phyloP scores from a whole-genome alignment of 2,329 filamentous ascomycete species.

The Dactylellina sp. region DNA sequence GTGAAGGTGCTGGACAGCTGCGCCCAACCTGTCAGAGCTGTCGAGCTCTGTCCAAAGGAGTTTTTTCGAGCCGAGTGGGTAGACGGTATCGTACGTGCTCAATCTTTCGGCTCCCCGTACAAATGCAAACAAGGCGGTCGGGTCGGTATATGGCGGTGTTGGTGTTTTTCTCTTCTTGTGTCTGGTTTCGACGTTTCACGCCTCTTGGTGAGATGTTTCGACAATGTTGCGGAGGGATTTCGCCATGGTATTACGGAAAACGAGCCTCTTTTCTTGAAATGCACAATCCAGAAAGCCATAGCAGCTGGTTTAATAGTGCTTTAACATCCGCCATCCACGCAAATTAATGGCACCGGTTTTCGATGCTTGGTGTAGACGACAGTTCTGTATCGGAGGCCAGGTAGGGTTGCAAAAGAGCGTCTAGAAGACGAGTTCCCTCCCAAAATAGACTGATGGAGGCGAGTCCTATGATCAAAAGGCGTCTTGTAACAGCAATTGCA shows the following conservation, averaged over 20 bases:
- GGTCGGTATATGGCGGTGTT: conserved; percentile 5
- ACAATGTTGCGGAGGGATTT: conserved; percentile 29
- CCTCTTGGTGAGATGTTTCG: conserved; percentile 19
- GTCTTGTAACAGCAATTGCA: conserved; percentile 19
- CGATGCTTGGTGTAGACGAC: not conserved
- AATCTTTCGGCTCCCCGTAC: too few relatives aligned
- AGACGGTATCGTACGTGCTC: too few relatives aligned
- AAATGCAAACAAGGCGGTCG: not conserved
- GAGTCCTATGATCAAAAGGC: conserved; percentile 35
- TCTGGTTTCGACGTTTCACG: conserved; percentile 30
- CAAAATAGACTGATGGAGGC: conserved; percentile 31
- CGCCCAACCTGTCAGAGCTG: conserved; percentile 3
- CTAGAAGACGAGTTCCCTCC: conserved; percentile 17
- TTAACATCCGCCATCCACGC: conserved; percentile 33
- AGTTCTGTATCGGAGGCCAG: not conserved
- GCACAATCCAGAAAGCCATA: not conserved
- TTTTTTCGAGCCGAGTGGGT: too few relatives aligned
- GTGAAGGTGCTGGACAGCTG: conserved; percentile 1
- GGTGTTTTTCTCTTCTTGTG: conserved; percentile 35
- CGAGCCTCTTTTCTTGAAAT: conserved; percentile 44
- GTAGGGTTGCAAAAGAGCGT: not conserved
- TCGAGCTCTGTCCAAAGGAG: not conserved
- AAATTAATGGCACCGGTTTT: conserved; percentile 29
- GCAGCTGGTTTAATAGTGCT: conserved; percentile 18
- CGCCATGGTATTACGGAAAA: conserved; percentile 44